Conservation (phyloP, 2,329 filamentous ascomycete genomes). For the Clarireedia sp. region DNA sequence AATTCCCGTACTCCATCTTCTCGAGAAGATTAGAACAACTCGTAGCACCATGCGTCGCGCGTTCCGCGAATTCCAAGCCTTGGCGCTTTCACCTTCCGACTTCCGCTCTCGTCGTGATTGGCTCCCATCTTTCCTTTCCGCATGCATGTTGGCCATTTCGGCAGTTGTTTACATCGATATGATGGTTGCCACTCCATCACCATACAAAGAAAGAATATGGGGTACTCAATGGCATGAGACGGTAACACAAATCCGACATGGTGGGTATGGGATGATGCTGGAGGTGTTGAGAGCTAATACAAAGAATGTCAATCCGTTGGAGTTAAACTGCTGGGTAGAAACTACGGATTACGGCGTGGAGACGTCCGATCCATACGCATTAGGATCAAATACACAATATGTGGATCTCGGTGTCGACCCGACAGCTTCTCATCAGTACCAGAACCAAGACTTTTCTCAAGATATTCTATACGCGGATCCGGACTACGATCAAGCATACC, state of each 20-base stretch:
- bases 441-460: background rate
- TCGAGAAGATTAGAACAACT: conserved; percentile 12
- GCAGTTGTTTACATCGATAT: conserved; percentile 15
- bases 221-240: conserved; percentile 10
- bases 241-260: conserved; percentile 11
- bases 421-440: background rate
- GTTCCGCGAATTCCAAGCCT: conserved; percentile 12
- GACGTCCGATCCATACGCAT: background rate
- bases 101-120: conserved; percentile 11
- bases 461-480: background rate
- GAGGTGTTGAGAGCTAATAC: conserved; percentile 11
- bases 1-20: conserved; percentile 8
- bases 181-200: conserved; percentile 11
- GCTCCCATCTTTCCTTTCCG: conserved; percentile 15
- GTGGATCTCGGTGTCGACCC: background rate
- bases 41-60: conserved; percentile 13
- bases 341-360: background rate
- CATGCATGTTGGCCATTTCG: conserved; percentile 8
- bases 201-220: conserved; percentile 16
- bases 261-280: conserved; percentile 16
- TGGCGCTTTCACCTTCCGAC: conserved; percentile 12
- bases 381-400: background rate
- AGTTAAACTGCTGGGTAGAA: conserved; percentile 8
- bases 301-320: conserved; percentile 13
- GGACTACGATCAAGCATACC: background rate